phyloP scores from a whole-genome alignment of 345 rosid species.

The Bruguiera sexangula region DNA sequence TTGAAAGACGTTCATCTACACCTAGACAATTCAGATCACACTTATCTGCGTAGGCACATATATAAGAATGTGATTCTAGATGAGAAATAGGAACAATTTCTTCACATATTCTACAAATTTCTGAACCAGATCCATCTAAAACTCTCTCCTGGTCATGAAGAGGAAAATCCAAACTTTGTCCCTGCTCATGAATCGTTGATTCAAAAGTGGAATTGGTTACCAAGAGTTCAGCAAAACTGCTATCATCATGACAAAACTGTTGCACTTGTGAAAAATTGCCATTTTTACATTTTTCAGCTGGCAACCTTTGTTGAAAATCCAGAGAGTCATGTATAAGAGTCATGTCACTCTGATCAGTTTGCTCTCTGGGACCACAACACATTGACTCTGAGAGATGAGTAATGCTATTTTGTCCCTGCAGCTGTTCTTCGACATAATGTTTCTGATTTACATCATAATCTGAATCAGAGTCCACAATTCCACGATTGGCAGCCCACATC shows the following conservation, averaged over 20 bases:
- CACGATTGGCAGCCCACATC: constrained; percentile 46
- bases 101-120: constrained; percentile 79
- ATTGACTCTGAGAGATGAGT: constrained; percentile 31
- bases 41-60: constrained; percentile 87
- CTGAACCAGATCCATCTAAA: constrained; percentile 47
- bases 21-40: constrained; percentile 67
- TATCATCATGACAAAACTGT: constrained; percentile 30
- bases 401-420: constrained; percentile 21
- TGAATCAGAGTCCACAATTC: constrained; percentile 38
- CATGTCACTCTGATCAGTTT: constrained; percentile 30
- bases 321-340: constrained; percentile 29
- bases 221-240: constrained; percentile 22
- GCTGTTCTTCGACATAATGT: constrained; percentile 25
- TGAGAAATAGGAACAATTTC: constrained; percentile 62
- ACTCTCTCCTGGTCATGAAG: constrained; percentile 20
- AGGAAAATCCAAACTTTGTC: constrained; percentile 8
- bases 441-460: constrained; percentile 31
- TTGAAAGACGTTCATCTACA: constrained; percentile 65
- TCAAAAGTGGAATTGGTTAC: constrained; percentile 15
- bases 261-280: constrained; percentile 30
- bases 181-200: constrained; percentile 38
- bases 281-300: constrained; percentile 26
- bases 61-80: constrained; percentile 77
- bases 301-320: constrained; percentile 30
- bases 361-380: constrained; percentile 16